A percentile compares a stretch with the other conserved stretches of the same genome.
These are phyloP conservation scores for Umbelopsis sp. DNA, from an alignment of 192 early-diverging fungal species.

Conservation along the genomic window DNA sequence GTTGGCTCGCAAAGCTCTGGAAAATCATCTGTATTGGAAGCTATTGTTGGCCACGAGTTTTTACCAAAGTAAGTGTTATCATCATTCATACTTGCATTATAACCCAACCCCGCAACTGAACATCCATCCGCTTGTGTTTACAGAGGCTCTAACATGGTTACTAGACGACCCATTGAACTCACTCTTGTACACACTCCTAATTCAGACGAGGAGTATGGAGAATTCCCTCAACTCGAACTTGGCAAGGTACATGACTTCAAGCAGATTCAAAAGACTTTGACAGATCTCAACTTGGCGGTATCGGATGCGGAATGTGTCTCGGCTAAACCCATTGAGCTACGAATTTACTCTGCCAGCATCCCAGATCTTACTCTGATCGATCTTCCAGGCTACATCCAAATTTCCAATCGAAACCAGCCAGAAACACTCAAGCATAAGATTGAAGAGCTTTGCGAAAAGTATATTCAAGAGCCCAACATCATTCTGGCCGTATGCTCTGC, in stretches of 20 bases:
- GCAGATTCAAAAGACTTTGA: slow-evolving; percentile 90
- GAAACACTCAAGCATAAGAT: slow-evolving; percentile 76
- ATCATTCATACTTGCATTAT: not conserved
- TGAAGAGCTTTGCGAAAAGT: slow-evolving; percentile 80
- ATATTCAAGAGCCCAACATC: slow-evolving; percentile 80
- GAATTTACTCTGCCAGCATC: slow-evolving; percentile 82
- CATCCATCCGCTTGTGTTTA: not conserved
- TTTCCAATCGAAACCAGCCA: slow-evolving; percentile 82
- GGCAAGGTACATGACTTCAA: slow-evolving; percentile 89
- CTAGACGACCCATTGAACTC: slow-evolving; percentile 80
- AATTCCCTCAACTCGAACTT: slow-evolving; percentile 82
- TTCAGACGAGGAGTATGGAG: slow-evolving; percentile 76
- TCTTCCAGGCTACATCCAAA: slow-evolving; percentile 85
- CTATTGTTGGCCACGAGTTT: slow-evolving; percentile 86
- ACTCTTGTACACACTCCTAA: slow-evolving; percentile 83
- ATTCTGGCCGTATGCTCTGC: slow-evolving; percentile 85
- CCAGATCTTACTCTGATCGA: slow-evolving; percentile 85
- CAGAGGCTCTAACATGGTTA: slow-evolving; percentile 82
- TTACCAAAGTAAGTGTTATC: slow-evolving; percentile 69
- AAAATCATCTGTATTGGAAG: slow-evolving; percentile 85
- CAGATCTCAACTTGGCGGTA: slow-evolving; percentile 94
- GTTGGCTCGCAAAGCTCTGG: slow-evolving; percentile 86
- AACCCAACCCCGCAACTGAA: not conserved
- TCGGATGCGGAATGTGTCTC: slow-evolving; percentile 91
- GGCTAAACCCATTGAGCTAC: slow-evolving; percentile 79